Base-by-base conservation (phyloP, 164 flowering plant genomes). In the Vitis rotundifolia region DNA sequence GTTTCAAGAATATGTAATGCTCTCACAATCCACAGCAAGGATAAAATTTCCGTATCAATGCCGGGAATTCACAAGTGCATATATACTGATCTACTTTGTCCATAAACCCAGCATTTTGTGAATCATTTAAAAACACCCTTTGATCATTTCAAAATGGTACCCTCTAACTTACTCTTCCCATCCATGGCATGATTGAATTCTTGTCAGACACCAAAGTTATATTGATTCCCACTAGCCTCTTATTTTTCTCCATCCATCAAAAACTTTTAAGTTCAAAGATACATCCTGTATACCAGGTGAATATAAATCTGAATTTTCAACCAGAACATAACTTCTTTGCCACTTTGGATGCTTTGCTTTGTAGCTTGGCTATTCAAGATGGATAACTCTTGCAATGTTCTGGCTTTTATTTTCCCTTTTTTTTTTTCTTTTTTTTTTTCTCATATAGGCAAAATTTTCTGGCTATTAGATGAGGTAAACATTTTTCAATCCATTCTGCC, bases 391-490 rank as follows among this genome's bases (percentile, higher is more conserved):
- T 91, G 76, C 99, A 94, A 75, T 94, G 99, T 22, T 22, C 26
- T 22, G 26, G 26, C 26, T 22, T 22, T 1, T 22, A 2, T 22
- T 22, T 22, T 22, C 26, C 26, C 0, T 22, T 22, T 22, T 22
- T 22, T 22, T 22, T 22, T 22, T 1, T 1, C n/a, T 22, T 22
- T 22, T 22, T 22, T 1, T 22, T 22, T 22, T 1, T 22, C 26
- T 22, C 26, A 1, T 2, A 22, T 22, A 22, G 0, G 26, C 26
- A 22, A 22, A 22, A 22, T 22, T 22, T 82, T 91, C 99, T n/a
- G 97, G 97, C 99, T 98, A 94, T 64, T 97, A 94, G 67, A 86
- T 92, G 37, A 92, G 89, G 78, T 94, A 98, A 76, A 94, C 90
- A 59, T 92, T 92, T 71, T 88, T 92, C 80, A 92, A 78, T 14